Evolutionary conservation across 2,329 filamentous ascomycete genomes (phyloP).

Genomic region (Fusarium sp.): DNA sequence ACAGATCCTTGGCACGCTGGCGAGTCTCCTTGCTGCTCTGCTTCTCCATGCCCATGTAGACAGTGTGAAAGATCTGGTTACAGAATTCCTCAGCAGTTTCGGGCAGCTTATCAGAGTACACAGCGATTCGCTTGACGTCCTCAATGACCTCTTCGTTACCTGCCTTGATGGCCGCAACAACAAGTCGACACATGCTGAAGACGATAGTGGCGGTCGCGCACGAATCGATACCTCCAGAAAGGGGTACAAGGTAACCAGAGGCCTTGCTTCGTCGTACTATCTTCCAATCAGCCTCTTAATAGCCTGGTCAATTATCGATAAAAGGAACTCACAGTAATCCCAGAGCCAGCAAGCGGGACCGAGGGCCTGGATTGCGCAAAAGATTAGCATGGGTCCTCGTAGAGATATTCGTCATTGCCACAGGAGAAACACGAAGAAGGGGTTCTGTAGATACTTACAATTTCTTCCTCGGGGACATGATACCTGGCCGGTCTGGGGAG

Average conservation of each 20-base stretch:
- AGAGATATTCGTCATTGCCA: neutral
- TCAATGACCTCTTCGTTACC: conserved; percentile 49
- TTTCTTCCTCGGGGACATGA: conserved; percentile 42
- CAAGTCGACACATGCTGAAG: conserved; percentile 66
- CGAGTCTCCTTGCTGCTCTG: conserved; percentile 75
- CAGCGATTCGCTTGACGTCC: conserved; percentile 49
- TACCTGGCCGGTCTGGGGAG: conserved; percentile 39
- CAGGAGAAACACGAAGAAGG: neutral
- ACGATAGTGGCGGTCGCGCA: conserved; percentile 44
- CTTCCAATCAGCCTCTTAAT: neutral
- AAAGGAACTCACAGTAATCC: conserved; percentile 15
- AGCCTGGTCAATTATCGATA: neutral
- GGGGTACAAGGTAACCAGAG: conserved; percentile 21
- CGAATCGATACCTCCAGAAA: conserved; percentile 40
- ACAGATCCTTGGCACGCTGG: conserved; percentile 70
- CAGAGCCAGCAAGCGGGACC: conserved; percentile 33
- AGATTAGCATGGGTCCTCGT: neutral
- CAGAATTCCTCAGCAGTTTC: conserved; percentile 67
- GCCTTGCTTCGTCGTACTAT: conserved; percentile 29
- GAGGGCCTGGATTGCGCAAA: conserved; percentile 5
- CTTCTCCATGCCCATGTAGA: conserved; percentile 73
- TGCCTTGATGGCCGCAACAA: conserved; percentile 44
- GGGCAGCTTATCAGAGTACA: conserved; percentile 53
- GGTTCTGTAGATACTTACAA: neutral
- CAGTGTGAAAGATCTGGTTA: conserved; percentile 52